Conservation (phyloP, 169 alveolate genomes). For the Babesia gibsoni region DNA sequence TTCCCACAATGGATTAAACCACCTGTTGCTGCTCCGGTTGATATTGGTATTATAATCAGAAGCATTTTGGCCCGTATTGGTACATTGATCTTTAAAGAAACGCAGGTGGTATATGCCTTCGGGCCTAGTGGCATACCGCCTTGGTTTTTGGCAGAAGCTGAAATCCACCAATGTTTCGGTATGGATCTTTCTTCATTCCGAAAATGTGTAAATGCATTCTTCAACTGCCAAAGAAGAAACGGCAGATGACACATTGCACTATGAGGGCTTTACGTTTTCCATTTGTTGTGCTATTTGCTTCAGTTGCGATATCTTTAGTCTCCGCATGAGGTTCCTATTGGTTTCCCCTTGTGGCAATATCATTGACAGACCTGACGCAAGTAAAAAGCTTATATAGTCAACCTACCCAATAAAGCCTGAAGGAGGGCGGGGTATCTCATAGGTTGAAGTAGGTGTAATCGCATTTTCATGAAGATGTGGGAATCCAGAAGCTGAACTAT, state of each 20-base stretch:
- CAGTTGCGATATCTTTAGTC: constrained; percentile 55
- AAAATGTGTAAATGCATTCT: constrained; percentile 25
- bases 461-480: constrained; percentile 67
- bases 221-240: constrained; percentile 29
- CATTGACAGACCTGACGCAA: constrained; percentile 55
- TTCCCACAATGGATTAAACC: neutral
- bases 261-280: neutral
- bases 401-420: constrained; percentile 65
- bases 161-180: constrained; percentile 53
- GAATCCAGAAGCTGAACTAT: constrained; percentile 72
- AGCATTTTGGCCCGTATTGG: constrained; percentile 22
- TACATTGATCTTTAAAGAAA: neutral
- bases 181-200: neutral
- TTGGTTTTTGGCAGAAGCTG: constrained; percentile 54
- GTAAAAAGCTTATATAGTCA: neutral
- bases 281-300: constrained; percentile 36
- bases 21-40: neutral
- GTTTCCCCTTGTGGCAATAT: constrained; percentile 64
- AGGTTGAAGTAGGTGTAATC: constrained; percentile 74
- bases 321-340: constrained; percentile 46
- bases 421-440: constrained; percentile 63
- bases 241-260: constrained; percentile 22
- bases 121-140: constrained; percentile 65
- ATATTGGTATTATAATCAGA: neutral
- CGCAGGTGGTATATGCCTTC: constrained; percentile 38